Conservation (phyloP, 1,139 yeast species). For the Candida frijolesensis region DNA sequence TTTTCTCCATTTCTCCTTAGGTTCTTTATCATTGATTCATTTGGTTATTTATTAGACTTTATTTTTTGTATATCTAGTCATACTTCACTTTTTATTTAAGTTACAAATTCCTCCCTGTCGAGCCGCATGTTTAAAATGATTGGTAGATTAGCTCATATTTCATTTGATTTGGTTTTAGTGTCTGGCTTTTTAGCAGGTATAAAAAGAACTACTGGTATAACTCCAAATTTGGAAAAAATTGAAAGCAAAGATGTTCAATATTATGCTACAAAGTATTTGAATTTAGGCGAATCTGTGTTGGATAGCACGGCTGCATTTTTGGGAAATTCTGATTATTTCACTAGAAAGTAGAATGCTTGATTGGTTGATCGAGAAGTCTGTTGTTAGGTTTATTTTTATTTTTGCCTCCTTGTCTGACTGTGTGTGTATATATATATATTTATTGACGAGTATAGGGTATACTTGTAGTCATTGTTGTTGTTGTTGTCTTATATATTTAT, state of each 20-base stretch:
- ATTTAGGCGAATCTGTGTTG: conserved; percentile 81
- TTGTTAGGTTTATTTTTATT: neutral
- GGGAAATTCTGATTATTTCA: conserved; percentile 74
- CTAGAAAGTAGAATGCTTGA: conserved; percentile 12
- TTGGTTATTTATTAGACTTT: neutral
- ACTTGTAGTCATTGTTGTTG: neutral
- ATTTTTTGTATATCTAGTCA: neutral
- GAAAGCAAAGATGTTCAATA: conserved; percentile 53
- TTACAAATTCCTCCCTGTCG: neutral
- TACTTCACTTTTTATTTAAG: neutral
- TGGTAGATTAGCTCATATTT: conserved; percentile 65
- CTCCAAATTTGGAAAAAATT: conserved; percentile 41
- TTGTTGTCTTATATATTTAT: neutral
- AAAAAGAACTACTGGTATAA: conserved; percentile 82
- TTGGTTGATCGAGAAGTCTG: neutral
- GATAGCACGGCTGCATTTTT: conserved; percentile 74
- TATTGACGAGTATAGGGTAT: no score
- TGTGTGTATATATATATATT: neutral
- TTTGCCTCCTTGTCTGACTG: neutral
- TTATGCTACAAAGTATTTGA: conserved; percentile 69
- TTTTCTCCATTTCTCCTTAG: no score
- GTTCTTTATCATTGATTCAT: no score
- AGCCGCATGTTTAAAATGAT: conserved; percentile 30
- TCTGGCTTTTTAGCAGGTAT: conserved; percentile 90
- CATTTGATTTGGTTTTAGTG: conserved; percentile 73